Percentiles rank a stretch among this genome's conserved stretches.
These are phyloP conservation scores for Chrysanthemum seticuspe DNA, from an alignment of 129 eudicot genomes.

Conservation along the genomic window DNA sequence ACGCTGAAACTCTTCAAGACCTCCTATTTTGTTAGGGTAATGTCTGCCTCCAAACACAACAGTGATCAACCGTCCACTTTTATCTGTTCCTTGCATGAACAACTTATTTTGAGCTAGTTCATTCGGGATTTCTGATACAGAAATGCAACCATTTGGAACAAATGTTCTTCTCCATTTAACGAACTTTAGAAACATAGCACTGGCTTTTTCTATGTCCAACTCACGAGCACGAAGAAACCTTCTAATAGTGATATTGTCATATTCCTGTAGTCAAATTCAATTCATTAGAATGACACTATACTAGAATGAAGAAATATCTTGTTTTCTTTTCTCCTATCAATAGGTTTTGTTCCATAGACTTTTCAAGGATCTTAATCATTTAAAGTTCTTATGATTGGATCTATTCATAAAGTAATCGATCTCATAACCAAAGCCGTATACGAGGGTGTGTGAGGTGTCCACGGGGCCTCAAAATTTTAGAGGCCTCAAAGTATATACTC, in stretches of 20 bases:
- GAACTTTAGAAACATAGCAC: conserved; percentile 63
- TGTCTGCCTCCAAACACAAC: conserved; percentile 53
- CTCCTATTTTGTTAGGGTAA: conserved; percentile 41
- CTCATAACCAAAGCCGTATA: too few relatives aligned
- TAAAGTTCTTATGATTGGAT: too few relatives aligned
- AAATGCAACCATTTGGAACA: conserved; percentile 64
- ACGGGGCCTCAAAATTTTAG: too few relatives aligned
- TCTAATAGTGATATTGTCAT: conserved; percentile 61
- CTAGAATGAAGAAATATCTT: too few relatives aligned
- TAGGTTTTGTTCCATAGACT: too few relatives aligned
- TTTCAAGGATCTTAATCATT: too few relatives aligned
- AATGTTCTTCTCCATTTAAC: conserved; percentile 57
- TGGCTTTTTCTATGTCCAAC: conserved; percentile 63
- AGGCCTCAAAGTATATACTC: too few relatives aligned
- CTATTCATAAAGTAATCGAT: too few relatives aligned
- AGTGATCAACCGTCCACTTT: conserved; percentile 57
- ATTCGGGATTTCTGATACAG: conserved; percentile 52
- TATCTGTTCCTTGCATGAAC: conserved; percentile 70
- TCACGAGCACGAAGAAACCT: conserved; percentile 94
- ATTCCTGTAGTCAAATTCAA: conserved; percentile 46
- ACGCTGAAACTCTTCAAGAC: conserved; percentile 70
- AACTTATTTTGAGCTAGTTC: conserved; percentile 65
- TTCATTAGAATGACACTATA: neutral
- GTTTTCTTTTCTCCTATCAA: too few relatives aligned
- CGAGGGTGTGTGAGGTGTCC: too few relatives aligned